A percentile compares a stretch with the other conserved stretches of the same genome.
phyloP scores from a whole-genome alignment of 2,329 filamentous ascomycete species.

The Thelonectria blattea region DNA sequence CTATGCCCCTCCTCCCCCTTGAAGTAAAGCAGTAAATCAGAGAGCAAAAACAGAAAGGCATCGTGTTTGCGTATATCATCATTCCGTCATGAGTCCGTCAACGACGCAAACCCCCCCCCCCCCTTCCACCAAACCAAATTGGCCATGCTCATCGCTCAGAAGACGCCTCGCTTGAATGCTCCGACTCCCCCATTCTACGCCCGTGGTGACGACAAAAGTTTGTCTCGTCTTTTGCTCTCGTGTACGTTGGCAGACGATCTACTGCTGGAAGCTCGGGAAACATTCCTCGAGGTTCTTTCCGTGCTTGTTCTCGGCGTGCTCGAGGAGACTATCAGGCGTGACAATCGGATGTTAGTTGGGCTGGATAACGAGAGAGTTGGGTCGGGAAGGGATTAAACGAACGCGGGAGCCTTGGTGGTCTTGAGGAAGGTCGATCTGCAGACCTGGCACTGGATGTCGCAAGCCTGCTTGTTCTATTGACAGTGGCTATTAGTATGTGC shows the following conservation, averaged over 20 bases:
- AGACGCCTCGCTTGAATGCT: slow-evolving; percentile 21
- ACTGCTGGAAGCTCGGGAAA: slow-evolving; percentile 61
- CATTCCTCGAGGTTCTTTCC: slow-evolving; percentile 73
- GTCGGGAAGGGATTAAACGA: slow-evolving; percentile 42
- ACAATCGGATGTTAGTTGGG: slow-evolving; percentile 21
- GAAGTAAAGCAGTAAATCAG: slow-evolving; percentile 12
- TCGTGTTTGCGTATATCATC: slow-evolving; percentile 14
- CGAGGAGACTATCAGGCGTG: slow-evolving; percentile 58
- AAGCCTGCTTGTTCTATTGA: slow-evolving; percentile 71
- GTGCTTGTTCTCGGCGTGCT: slow-evolving; percentile 80
- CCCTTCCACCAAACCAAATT: slow-evolving; percentile 1
- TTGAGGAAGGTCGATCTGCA: slow-evolving; percentile 83
- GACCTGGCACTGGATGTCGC: slow-evolving; percentile 76
- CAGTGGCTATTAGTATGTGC: slow-evolving; percentile 18
- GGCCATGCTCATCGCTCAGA: not conserved
- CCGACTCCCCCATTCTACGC: slow-evolving; percentile 16
- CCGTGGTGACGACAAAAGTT: slow-evolving; percentile 9
- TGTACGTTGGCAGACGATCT: slow-evolving; percentile 4
- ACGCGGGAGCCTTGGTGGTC: slow-evolving; percentile 76
- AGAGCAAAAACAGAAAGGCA: slow-evolving; percentile 12
- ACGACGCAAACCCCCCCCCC: slow-evolving; percentile 4
- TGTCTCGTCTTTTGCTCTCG: not conserved
- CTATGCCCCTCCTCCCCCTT: slow-evolving; percentile 3
- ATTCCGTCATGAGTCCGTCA: slow-evolving; percentile 19
- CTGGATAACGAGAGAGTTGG: not conserved